Conservation (phyloP, 2,329 filamentous ascomycete genomes). For the Cordyceps javanica region DNA sequence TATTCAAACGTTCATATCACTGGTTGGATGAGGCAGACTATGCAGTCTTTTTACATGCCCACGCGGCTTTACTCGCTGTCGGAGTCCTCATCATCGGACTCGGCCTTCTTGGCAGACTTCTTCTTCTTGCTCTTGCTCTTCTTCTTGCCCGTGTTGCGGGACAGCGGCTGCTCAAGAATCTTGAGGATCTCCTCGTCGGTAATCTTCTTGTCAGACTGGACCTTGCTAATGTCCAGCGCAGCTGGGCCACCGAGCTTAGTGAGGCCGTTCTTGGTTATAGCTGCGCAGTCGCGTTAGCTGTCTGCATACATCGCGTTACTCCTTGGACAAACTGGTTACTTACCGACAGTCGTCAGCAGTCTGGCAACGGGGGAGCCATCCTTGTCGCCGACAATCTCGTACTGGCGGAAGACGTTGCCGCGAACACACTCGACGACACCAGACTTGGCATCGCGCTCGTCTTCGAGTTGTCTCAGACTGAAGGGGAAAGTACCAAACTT, state of each 20-base stretch:
- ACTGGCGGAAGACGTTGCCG: conserved; percentile 85
- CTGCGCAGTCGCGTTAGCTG: conserved; percentile 38
- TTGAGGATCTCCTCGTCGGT: conserved; percentile 91
- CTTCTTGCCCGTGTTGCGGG: conserved; percentile 84
- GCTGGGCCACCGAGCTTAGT: conserved; percentile 76
- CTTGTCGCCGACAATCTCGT: conserved; percentile 93
- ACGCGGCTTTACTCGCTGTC: conserved; percentile 15
- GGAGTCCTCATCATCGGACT: conserved; percentile 32
- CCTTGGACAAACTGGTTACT: conserved; percentile 33
- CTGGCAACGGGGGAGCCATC: conserved; percentile 79
- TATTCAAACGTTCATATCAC: neutral
- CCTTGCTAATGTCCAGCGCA: conserved; percentile 69
- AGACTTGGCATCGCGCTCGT: conserved; percentile 92
- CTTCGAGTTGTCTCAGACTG: conserved; percentile 91
- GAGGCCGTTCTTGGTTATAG: conserved; percentile 95
- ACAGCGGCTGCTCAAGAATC: conserved; percentile 83
- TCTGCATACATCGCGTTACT: neutral
- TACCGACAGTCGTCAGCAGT: conserved; percentile 88
- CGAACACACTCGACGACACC: conserved; percentile 96
- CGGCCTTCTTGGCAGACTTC: conserved; percentile 44
- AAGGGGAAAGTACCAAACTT: conserved; percentile 98
- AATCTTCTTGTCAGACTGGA: conserved; percentile 97
- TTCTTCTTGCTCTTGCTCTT: conserved; percentile 87
- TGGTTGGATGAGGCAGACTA: conserved; percentile 4
- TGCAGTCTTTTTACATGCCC: neutral